Evolutionary conservation across 2,329 filamentous ascomycete genomes (phyloP), one percentile per base, ranked within the genome.

Genomic region (Aspergillus brasiliensis): DNA sequence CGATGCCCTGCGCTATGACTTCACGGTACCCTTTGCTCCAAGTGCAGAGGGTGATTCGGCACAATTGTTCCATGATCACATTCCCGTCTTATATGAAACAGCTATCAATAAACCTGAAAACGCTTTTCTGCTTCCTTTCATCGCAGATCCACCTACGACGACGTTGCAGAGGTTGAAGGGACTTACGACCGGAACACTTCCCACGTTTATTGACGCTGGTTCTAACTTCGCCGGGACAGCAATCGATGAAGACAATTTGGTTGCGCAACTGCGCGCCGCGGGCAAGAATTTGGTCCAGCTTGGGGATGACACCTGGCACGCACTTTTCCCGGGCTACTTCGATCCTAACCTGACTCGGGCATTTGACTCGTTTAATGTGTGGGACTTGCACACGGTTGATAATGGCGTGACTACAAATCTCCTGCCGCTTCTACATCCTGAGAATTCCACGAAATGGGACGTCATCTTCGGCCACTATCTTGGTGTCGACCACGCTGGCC

Each of bases 351-450:
- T 97, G 58, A 97, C 93, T 67, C 86, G 84, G 67, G 87, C 95
- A 0, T 99, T 97, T 75, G 94, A 98, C 74, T 98, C 94, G 62
- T 96, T 99, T 80, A 97, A 98, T 71, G 95, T 98, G 6, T 97
- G 92, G 92, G 95, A 99, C 75, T 78, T 99, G 69, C 92, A 98
- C 75, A 98, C 95, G 0, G 91, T 99, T 2, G 95, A 99, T 73
- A 94, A 97, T 71, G 95, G 95, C 0, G 95, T 99, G 23, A 90
- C 89, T 11, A 90, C 96, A 67, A 91, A 98, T 76, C 87, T 99
- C 6, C 77, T 79, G 59, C 95, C 95, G 1, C 82, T 98, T 2
- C 77, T 99, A 63, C 82, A 88, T 51, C 75, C 85, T 1, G 81
- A 84, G 51, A 87, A 87, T 71, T 82, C 83, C 54, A 83, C 79